Conservation (phyloP, 352 stramenopile genomes). For the Thalassiosira hispida region DNA sequence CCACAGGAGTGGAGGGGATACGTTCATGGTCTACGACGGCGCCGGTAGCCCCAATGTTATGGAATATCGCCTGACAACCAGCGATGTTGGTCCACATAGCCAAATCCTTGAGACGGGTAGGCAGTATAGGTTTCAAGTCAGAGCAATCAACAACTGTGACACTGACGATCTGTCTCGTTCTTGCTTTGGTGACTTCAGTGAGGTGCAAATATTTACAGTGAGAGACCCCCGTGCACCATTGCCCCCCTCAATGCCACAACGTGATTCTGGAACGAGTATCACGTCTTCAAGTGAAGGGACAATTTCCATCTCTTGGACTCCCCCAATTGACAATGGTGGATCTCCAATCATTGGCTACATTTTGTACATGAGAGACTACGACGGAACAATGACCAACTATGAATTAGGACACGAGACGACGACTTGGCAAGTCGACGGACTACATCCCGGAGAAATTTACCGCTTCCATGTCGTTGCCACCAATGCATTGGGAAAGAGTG, state of each 20-base stretch:
- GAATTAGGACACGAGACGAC: constrained; percentile 64
- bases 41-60: constrained; percentile 87
- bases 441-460: constrained; percentile 90
- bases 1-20: constrained; percentile 87
- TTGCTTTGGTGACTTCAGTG: constrained; percentile 91
- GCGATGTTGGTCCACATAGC: constrained; percentile 83
- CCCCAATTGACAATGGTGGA: constrained; percentile 92
- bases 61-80: constrained; percentile 86
- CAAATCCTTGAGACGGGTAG: constrained; percentile 89
- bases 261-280: constrained; percentile 52
- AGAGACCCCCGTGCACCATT: constrained; percentile 88
- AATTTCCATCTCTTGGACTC: constrained; percentile 84
- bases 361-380: constrained; percentile 87
- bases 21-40: constrained; percentile 93
- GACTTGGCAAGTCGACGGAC: constrained; percentile 52
- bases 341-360: constrained; percentile 91
- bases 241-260: constrained; percentile 80
- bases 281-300: constrained; percentile 76
- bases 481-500: constrained; percentile 88
- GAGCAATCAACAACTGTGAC: constrained; percentile 94
- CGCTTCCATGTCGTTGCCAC: constrained; percentile 91
- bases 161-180: constrained; percentile 79
- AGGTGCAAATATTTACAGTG: constrained; percentile 89
- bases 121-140: constrained; percentile 93
- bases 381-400: constrained; percentile 53